Conservation (phyloP, 2,329 filamentous ascomycete species). For the Aureobasidium sp. region DNA sequence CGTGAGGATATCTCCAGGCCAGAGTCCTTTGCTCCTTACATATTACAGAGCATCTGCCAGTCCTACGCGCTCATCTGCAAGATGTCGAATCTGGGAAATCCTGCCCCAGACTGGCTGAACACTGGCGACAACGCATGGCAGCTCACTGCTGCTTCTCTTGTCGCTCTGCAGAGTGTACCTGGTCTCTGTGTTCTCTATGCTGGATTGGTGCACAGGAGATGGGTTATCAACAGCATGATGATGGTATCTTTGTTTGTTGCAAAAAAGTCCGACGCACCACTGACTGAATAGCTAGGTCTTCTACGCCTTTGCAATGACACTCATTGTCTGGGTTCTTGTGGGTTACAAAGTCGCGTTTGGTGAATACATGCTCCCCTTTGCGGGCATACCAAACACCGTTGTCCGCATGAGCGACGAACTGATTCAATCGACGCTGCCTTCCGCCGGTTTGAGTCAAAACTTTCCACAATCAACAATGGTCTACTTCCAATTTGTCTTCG, state of each 20-base stretch:
- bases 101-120: constrained; percentile 18
- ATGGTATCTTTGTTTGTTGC: constrained; percentile 31
- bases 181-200: constrained; percentile 45
- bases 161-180: constrained; percentile 44
- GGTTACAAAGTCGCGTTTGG: constrained; percentile 45
- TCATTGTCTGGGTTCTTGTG: constrained; percentile 46
- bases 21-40: not conserved
- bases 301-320: constrained; percentile 42
- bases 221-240: constrained; percentile 35
- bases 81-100: not conserved
- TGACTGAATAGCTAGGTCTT: constrained; percentile 25
- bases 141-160: constrained; percentile 43
- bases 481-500: constrained; percentile 50
- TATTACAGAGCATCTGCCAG: not conserved
- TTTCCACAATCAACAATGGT: constrained; percentile 45
- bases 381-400: constrained; percentile 41
- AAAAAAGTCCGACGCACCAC: not conserved
- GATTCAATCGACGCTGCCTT: constrained; percentile 36
- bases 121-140: constrained; percentile 48
- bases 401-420: constrained; percentile 40
- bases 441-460: constrained; percentile 34
- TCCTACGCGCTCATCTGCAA: not conserved
- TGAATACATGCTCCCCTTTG: constrained; percentile 44
- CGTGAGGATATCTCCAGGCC: not conserved
- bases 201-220: constrained; percentile 42